A percentile compares a stretch with the other conserved stretches of the same genome.
These are phyloP conservation scores for Lycium ferocissimum DNA, from an alignment of 257 asterid genomes.

Conservation along the genomic window DNA sequence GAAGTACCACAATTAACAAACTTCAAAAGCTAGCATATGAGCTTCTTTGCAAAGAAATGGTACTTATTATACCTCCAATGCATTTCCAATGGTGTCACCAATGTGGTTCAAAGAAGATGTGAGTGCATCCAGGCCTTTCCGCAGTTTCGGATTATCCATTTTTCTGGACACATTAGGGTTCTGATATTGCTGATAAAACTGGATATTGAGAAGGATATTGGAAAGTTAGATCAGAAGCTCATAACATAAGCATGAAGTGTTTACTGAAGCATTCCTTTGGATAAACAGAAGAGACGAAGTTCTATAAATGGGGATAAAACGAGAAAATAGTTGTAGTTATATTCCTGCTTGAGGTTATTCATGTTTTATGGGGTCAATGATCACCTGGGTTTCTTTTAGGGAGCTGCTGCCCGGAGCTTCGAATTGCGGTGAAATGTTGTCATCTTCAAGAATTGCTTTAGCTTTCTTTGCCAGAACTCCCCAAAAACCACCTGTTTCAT, in stretches of 20 bases:
- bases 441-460: conserved; percentile 57
- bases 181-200: conserved; percentile 35
- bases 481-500: conserved; percentile 82
- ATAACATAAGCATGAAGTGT: not conserved
- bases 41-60: not conserved
- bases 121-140: conserved; percentile 52
- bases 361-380: not conserved
- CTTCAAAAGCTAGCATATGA: not conserved
- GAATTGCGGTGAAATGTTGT: conserved; percentile 25
- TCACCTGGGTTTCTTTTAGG: conserved; percentile 42
- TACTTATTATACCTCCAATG: conserved; percentile 56
- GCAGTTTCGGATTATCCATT: conserved; percentile 60
- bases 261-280: not conserved
- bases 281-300: not conserved
- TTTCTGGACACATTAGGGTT: conserved; percentile 42
- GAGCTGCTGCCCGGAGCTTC: conserved; percentile 20
- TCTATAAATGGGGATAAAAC: not conserved
- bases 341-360: not conserved
- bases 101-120: conserved; percentile 66
- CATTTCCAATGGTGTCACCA: conserved; percentile 71
- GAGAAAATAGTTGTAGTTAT: not conserved
- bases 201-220: not conserved
- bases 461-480: conserved; percentile 93
- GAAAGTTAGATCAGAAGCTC: not conserved
- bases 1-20: not conserved